Evolutionary conservation across 768 basidiomycete species (phyloP).

Genomic region (Suillus discolor): DNA sequence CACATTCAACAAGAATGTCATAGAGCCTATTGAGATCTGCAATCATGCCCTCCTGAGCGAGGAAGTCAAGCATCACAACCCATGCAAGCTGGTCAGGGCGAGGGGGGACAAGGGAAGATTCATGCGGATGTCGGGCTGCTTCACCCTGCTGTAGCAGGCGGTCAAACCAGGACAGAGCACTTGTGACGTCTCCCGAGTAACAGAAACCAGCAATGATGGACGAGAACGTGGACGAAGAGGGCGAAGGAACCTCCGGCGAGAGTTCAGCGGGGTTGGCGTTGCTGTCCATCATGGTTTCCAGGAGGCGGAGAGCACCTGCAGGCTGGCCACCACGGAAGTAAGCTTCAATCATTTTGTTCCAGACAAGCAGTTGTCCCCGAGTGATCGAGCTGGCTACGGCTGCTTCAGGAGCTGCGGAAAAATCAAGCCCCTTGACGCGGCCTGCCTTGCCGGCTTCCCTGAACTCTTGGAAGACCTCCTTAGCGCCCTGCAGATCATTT

Average conservation of each 20-base stretch:
- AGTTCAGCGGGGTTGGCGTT: slow-evolving; percentile 33
- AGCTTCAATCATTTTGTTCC: slow-evolving; percentile 77
- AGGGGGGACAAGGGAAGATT: slow-evolving; percentile 44
- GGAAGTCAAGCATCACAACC: slow-evolving; percentile 57
- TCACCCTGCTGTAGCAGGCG: slow-evolving; percentile 52
- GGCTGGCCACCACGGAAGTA: slow-evolving; percentile 69
- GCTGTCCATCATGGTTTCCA: slow-evolving; percentile 72
- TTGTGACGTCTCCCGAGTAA: slow-evolving; percentile 52
- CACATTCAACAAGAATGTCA: slow-evolving; percentile 37
- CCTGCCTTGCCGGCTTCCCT: slow-evolving; percentile 41
- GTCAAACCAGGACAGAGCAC: slow-evolving; percentile 74
- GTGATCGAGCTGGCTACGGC: slow-evolving; percentile 21
- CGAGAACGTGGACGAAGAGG: slow-evolving; percentile 64
- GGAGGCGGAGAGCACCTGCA: slow-evolving; percentile 61
- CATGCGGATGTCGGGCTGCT: slow-evolving; percentile 39
- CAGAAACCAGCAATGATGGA: slow-evolving; percentile 69
- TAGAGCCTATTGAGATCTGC: slow-evolving; percentile 61
- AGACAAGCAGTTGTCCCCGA: slow-evolving; percentile 51
- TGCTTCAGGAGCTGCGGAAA: slow-evolving; percentile 16
- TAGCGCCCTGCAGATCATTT: slow-evolving; percentile 49
- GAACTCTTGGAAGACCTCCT: slow-evolving; percentile 68
- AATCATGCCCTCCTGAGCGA: slow-evolving; percentile 48
- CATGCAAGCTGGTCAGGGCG: slow-evolving; percentile 60
- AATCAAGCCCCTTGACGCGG: slow-evolving; percentile 31
- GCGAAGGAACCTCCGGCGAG: slow-evolving; percentile 50